Evolutionary conservation across 495 filamentous ascomycete genomes (phyloP).

Genomic region (Penicillium malachiteum): DNA sequence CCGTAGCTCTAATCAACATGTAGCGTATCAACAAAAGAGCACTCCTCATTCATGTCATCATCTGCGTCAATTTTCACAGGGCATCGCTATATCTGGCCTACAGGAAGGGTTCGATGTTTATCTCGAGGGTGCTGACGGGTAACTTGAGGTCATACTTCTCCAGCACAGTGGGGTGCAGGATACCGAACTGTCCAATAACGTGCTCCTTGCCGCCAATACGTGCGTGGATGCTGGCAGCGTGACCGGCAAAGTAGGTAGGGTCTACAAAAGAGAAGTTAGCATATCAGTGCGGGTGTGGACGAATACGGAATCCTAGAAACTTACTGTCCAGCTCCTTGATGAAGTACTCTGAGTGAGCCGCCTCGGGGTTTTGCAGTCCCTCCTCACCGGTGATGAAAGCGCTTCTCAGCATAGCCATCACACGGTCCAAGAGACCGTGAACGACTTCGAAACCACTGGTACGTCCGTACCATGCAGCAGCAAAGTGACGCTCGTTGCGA

Average conservation of each 20-base stretch:
- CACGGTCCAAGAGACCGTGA: constrained; percentile 86
- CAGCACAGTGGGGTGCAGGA: constrained; percentile 87
- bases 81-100: constrained; percentile 33
- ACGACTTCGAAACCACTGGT: constrained; percentile 95
- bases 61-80: constrained; percentile 14
- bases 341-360: constrained; percentile 73
- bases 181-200: constrained; percentile 84
- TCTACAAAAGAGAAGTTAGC: constrained; percentile 44
- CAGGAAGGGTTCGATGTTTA: constrained; percentile 94
- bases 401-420: constrained; percentile 88
- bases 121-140: constrained; percentile 91
- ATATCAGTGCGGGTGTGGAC: background rate
- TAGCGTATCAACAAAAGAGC: constrained; percentile 12
- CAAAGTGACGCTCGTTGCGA: constrained; percentile 91
- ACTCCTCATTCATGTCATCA: constrained; percentile 26
- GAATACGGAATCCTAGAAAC: constrained; percentile 12
- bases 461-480: constrained; percentile 93
- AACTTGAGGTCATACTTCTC: constrained; percentile 93
- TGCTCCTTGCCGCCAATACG: constrained; percentile 66
- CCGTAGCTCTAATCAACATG: constrained; percentile 20
- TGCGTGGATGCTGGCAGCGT: constrained; percentile 79
- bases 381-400: constrained; percentile 77
- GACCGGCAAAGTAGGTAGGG: constrained; percentile 85
- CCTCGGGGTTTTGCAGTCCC: constrained; percentile 55
- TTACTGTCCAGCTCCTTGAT: constrained; percentile 84